Evolutionary conservation across 1,284 basidiomycete species (phyloP).

Genomic region (Stereum hirsutum): DNA sequence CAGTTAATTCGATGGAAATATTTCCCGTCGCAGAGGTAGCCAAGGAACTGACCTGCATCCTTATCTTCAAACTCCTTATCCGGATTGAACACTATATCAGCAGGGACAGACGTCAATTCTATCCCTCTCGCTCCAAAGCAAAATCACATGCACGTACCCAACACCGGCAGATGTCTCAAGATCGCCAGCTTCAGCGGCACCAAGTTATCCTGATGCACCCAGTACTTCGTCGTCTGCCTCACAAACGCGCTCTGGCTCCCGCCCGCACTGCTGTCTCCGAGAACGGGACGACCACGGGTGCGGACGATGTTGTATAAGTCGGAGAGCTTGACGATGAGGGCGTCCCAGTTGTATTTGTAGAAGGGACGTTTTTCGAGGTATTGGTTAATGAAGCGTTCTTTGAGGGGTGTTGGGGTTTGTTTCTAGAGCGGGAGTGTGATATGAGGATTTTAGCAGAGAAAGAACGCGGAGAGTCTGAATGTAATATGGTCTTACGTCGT

Average conservation of each 20-base stretch:
- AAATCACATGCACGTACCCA: constrained; percentile 43
- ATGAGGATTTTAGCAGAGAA: constrained; percentile 1
- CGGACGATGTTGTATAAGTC: constrained; percentile 94
- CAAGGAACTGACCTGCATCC: constrained; percentile 78
- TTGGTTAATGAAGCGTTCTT: constrained; percentile 74
- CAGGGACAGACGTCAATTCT: background rate
- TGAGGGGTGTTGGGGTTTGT: constrained; percentile 62
- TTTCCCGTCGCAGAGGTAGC: too few species aligned
- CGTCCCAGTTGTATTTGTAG: constrained; percentile 91
- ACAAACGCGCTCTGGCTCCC: constrained; percentile 96
- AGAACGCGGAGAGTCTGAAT: constrained; percentile 3
- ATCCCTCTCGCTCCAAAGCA: background rate
- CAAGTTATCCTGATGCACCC: constrained; percentile 95
- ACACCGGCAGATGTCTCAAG: constrained; percentile 85
- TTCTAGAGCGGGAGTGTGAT: constrained; percentile 40
- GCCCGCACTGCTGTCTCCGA: constrained; percentile 90
- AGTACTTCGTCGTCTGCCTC: constrained; percentile 97
- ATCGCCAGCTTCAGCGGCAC: constrained; percentile 96
- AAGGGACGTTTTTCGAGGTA: constrained; percentile 95
- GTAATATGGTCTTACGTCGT: constrained; percentile 52
- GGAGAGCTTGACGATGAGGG: constrained; percentile 94
- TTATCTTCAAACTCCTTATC: constrained; percentile 90
- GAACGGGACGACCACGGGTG: constrained; percentile 89
- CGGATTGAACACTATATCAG: constrained; percentile 76
- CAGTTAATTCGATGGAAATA: background rate